Base-by-base conservation (phyloP, 129 eudicot genomes). In the Artemisia argyi region DNA sequence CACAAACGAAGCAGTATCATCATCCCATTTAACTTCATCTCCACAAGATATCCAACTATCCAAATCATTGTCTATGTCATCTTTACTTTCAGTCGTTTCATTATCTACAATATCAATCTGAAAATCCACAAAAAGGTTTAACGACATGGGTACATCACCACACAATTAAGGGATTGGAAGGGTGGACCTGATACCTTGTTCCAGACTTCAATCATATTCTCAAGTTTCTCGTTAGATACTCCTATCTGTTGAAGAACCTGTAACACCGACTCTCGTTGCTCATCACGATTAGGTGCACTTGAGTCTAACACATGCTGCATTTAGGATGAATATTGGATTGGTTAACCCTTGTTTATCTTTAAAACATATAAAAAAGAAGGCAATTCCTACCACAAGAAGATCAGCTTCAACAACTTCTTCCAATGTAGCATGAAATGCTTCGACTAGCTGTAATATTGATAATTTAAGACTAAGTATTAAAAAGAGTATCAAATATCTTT, bases 371-470 rank as follows among this genome's bases (percentile, higher is more conserved):
- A 3, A 73, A 7, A 75, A 42, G 16, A 69, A 70, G 39, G 30
- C 53, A 55, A 69, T 54, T 67, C 86, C 66, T 84, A 90, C 99
- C 97, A 90, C 99, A 65, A 95, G 99, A 78, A 95, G 87, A 78
- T 95, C 99, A 60, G 99, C 99, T 78, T 95, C 97, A 55, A 83
- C 96, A 82, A 95, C 99, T 87, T 95, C 99, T 76, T 95, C 99
- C 80, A 95, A 78, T 44, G 99, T 95, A 60, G 99, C 96, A 81
- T 90, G 96, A 83, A 95, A 95, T 53, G 99, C 99, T 86, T 90
- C 96, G 19, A 95, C 90, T 55, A 95, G 76, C 99, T 95, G 85
- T 76, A 69, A 72, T 66, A 68, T 39, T 17, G 52, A 62, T 13
- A 32, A n/a, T 20, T 19, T 39, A 39, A 39, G 46, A 39, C 1